Percentiles rank a stretch among this genome's conserved stretches.
Evolutionary conservation across 192 early-diverging fungal genomes (phyloP).

Genomic region (Linnemannia schmuckeri): DNA sequence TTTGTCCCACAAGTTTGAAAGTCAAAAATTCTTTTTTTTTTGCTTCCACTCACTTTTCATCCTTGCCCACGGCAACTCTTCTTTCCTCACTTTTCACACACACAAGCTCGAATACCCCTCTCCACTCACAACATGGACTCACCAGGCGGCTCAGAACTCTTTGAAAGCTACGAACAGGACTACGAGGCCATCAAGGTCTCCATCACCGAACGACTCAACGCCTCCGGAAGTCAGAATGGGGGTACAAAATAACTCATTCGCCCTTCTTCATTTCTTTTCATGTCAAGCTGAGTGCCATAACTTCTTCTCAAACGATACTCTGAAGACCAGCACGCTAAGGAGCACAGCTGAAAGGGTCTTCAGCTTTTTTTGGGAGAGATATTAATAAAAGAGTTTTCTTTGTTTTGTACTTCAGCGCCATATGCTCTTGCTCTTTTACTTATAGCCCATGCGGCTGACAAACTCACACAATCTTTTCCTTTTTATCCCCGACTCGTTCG

Average conservation of each 20-base stretch:
- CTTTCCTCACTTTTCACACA: not conserved
- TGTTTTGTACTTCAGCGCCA: too few species aligned
- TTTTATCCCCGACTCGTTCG: too few species aligned
- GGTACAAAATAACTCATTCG: conserved; percentile 55
- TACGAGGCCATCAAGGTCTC: conserved; percentile 72
- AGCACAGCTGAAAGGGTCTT: too few species aligned
- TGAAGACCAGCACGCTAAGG: not conserved
- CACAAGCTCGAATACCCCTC: not conserved
- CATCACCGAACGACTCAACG: conserved; percentile 68
- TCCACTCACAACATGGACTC: conserved; percentile 32
- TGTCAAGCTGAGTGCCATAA: not conserved
- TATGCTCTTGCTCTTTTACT: too few species aligned
- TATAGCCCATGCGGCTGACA: too few species aligned
- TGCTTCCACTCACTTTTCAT: not conserved
- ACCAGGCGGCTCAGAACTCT: conserved; percentile 78
- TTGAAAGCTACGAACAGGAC: conserved; percentile 91
- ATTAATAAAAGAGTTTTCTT: too few species aligned
- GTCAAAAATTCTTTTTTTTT: not conserved
- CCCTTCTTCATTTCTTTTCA: not conserved
- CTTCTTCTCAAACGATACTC: not conserved
- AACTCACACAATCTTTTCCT: too few species aligned
- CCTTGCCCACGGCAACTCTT: not conserved
- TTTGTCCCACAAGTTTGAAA: too few species aligned
- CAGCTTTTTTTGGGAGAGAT: too few species aligned
- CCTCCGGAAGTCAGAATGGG: conserved; percentile 63